Conservation (phyloP, 2,329 filamentous ascomycete genomes). For the Chaetothyriales sp. region DNA sequence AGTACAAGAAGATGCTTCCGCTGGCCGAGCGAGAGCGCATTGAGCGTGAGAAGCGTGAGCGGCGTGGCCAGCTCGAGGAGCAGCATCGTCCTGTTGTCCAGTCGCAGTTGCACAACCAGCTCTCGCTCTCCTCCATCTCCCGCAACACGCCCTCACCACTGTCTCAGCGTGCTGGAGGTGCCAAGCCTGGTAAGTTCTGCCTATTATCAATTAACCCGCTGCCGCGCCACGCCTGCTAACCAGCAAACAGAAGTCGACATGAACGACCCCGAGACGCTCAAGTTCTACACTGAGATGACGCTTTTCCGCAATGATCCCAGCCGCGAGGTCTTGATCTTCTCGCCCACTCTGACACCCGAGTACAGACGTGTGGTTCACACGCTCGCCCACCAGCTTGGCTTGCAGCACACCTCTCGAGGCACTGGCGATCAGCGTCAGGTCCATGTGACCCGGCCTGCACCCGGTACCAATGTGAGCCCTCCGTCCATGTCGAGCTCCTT, state of each 20-base stretch:
- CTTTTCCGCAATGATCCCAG: conserved; percentile 69
- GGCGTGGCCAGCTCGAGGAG: conserved; percentile 88
- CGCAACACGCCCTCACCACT: conserved; percentile 54
- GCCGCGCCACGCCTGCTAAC: conserved; percentile 12
- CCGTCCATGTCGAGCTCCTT: conserved; percentile 36
- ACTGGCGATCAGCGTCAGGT: conserved; percentile 77
- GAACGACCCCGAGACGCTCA: conserved; percentile 75
- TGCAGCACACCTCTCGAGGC: conserved; percentile 81
- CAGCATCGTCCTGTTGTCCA: conserved; percentile 64
- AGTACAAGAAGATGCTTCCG: conserved; percentile 99
- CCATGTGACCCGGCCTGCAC: conserved; percentile 54
- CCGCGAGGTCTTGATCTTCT: conserved; percentile 72
- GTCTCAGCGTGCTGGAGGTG: conserved; percentile 25
- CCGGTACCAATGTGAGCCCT: conserved; percentile 41
- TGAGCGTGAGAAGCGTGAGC: conserved; percentile 90
- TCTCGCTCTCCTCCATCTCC: conserved; percentile 66
- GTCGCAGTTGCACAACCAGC: conserved; percentile 61
- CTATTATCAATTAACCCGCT: too few relatives aligned
- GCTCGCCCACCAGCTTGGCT: conserved; percentile 82
- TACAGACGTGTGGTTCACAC: conserved; percentile 87
- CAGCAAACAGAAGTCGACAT: conserved; percentile 56
- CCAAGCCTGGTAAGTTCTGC: conserved; percentile 29
- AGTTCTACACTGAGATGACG: conserved; percentile 79
- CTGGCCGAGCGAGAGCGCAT: conserved; percentile 88
- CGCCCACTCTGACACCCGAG: conserved; percentile 60